phyloP scores from a whole-genome alignment of 2,329 filamentous ascomycete genomes.

The Botrytis byssoidea region DNA sequence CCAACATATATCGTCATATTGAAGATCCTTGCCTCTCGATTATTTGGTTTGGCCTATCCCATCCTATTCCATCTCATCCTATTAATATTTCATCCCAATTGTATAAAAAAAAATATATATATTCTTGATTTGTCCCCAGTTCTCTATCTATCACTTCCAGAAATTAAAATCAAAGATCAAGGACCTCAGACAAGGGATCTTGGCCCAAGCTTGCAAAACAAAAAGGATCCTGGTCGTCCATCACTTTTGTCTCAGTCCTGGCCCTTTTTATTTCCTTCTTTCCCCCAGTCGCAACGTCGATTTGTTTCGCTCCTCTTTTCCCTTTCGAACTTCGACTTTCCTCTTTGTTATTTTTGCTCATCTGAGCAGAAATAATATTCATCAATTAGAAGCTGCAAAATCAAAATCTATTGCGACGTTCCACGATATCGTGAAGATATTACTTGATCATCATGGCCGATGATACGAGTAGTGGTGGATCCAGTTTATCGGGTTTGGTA shows the following conservation, averaged over 20 bases:
- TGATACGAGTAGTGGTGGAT: not conserved
- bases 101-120: too few relatives aligned
- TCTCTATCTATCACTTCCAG: not conserved
- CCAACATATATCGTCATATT: conserved; percentile 15
- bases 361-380: conserved; percentile 4
- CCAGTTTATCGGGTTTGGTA: conserved; percentile 44
- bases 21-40: conserved; percentile 4
- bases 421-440: not conserved
- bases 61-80: too few relatives aligned
- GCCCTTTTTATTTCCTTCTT: not conserved
- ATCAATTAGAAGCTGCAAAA: not conserved
- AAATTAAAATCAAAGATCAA: not conserved
- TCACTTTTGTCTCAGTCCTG: not conserved
- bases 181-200: not conserved
- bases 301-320: not conserved
- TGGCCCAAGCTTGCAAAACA: conserved; percentile 1
- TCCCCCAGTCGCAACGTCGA: not conserved
- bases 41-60: not conserved
- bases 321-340: not conserved
- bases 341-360: conserved; percentile 6
- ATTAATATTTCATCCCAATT: not conserved
- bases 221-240: not conserved
- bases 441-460: not conserved
- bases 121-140: not conserved
- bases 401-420: not conserved